Conservation (phyloP, 176 grass and related monocot species). For the Bromus sterilis region DNA sequence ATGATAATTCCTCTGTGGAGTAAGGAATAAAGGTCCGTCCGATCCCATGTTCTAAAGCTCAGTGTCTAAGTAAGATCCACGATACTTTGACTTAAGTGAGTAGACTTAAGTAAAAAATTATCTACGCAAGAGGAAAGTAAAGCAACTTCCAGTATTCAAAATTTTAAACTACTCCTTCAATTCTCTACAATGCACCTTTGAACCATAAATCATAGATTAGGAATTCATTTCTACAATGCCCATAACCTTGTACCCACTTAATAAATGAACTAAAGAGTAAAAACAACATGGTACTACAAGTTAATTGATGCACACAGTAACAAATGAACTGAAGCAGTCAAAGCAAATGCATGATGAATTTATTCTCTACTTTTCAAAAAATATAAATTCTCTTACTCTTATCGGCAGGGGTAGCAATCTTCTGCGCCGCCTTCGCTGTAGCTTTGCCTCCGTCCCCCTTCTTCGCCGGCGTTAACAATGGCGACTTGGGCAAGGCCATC, state of each 20-base stretch:
- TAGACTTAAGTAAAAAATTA: constrained; percentile 1
- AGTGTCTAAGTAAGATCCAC: constrained; percentile 19
- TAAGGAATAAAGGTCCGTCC: constrained; percentile 19
- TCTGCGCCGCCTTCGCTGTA: constrained; percentile 15
- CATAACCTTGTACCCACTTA: neutral
- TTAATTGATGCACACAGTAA: neutral
- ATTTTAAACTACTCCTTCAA: neutral
- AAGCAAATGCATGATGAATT: constrained; percentile 10
- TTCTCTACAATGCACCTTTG: neutral
- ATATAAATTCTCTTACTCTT: constrained; percentile 80
- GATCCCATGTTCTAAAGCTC: constrained; percentile 17
- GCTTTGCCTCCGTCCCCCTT: constrained; percentile 21
- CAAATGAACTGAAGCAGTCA: neutral
- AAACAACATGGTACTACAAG: neutral
- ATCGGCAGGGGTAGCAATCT: constrained; percentile 46
- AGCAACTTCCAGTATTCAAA: neutral
- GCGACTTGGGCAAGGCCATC: constrained; percentile 28
- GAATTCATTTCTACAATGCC: neutral
- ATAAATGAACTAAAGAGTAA: constrained; percentile 9
- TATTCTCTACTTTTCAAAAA: too few relatives aligned
- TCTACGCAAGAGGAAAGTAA: neutral
- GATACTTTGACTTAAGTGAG: constrained; percentile 22
- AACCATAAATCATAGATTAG: constrained; percentile 5
- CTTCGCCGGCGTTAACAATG: neutral
- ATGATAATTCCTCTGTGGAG: constrained; percentile 22